Conservation (phyloP, 768 basidiomycete species). For the Termitomyces sp. region DNA sequence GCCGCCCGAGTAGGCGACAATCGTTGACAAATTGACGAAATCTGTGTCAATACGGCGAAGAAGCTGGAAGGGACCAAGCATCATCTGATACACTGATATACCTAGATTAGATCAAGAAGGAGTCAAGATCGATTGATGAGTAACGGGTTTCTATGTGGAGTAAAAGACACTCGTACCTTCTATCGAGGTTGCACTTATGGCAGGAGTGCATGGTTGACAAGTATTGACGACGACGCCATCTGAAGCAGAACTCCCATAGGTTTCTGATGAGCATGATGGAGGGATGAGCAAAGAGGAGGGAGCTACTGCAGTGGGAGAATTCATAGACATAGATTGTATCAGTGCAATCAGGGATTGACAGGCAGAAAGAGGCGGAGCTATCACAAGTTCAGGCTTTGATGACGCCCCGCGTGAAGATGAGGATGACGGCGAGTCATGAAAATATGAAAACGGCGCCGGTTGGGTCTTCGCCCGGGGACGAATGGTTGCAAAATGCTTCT, state of each 20-base stretch:
- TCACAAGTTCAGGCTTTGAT: constrained; percentile 18
- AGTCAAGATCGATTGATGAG: constrained; percentile 6
- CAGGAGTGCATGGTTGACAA: constrained; percentile 55
- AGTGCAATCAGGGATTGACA: constrained; percentile 31
- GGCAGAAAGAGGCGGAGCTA: constrained; percentile 16
- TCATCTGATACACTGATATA: constrained; percentile 71
- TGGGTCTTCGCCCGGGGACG: constrained; percentile 38
- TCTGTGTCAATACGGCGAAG: constrained; percentile 75
- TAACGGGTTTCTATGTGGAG: constrained; percentile 8
- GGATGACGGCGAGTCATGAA: constrained; percentile 9
- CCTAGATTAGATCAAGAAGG: constrained; percentile 30
- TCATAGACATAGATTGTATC: constrained; percentile 37
- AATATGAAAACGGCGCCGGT: constrained; percentile 20
- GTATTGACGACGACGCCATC: constrained; percentile 56
- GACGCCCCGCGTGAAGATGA: constrained; percentile 15
- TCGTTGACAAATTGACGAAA: constrained; percentile 67
- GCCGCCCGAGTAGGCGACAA: constrained; percentile 41
- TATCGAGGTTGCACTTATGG: constrained; percentile 61
- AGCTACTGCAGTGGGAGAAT: constrained; percentile 26
- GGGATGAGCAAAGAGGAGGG: constrained; percentile 26
- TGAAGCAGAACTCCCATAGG: constrained; percentile 24
- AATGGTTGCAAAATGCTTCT: constrained; percentile 20
- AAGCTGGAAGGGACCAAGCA: constrained; percentile 47
- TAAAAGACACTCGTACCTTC: constrained; percentile 46
- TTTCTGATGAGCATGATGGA: constrained; percentile 29